A percentile compares a stretch with the other conserved stretches of the same genome.
These are phyloP conservation scores for Euryodendron excelsum DNA, from an alignment of 148 eudicot genomes.

Conservation along the genomic window DNA sequence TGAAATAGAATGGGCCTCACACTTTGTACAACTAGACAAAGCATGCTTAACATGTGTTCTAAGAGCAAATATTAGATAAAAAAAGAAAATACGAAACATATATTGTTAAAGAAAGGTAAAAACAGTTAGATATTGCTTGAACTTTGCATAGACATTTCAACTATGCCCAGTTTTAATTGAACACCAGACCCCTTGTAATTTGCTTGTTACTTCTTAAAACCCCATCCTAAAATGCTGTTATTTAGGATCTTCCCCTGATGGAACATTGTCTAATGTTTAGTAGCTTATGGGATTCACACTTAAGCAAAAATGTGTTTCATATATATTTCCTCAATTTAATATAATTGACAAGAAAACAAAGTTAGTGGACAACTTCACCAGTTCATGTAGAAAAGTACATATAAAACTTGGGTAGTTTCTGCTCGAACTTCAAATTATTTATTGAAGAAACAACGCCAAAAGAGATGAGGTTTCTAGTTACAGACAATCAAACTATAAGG, in stretches of 20 bases:
- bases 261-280: constrained; percentile 2
- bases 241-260: not conserved
- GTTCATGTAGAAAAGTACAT: not conserved
- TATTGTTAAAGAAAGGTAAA: not conserved
- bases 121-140: not conserved
- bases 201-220: not conserved
- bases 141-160: not conserved
- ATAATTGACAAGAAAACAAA: not conserved
- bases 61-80: too few species aligned
- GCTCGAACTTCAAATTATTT: too few species aligned
- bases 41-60: too few species aligned
- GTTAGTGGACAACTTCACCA: not conserved
- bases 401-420: not conserved
- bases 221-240: not conserved
- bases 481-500: not conserved
- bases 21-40: too few species aligned
- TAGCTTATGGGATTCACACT: not conserved
- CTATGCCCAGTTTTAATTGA: not conserved
- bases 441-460: not conserved
- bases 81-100: too few species aligned
- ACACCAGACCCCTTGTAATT: not conserved
- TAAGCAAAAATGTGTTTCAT: not conserved
- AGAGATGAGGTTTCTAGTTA: not conserved
- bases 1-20: too few species aligned
- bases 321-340: not conserved